These are phyloP conservation scores for Mycena amicta DNA, from an alignment of 768 basidiomycete species.

Conservation along the genomic window DNA sequence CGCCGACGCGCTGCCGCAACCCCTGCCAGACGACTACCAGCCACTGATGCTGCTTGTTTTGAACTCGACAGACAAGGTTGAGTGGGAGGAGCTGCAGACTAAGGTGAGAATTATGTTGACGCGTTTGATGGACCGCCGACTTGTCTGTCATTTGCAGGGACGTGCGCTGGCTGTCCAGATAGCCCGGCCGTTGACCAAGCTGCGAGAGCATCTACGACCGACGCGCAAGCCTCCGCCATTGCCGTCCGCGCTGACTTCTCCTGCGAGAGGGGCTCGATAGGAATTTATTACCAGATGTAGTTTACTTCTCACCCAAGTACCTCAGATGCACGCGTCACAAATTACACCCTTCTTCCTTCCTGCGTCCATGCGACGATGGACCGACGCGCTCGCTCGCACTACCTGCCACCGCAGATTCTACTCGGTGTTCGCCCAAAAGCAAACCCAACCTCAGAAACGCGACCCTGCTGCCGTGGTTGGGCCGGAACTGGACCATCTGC, in stretches of 20 bases:
- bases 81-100: slow-evolving; percentile 66
- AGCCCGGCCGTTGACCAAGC: slow-evolving; percentile 46
- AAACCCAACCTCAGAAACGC: slow-evolving; percentile 19
- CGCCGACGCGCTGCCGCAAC: slow-evolving; percentile 20
- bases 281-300: background rate
- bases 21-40: slow-evolving; percentile 36
- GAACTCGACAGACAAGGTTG: slow-evolving; percentile 58
- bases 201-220: slow-evolving; percentile 38
- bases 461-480: slow-evolving; percentile 76
- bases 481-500: slow-evolving; percentile 71
- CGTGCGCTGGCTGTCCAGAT: slow-evolving; percentile 45
- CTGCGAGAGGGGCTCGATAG: slow-evolving; percentile 31
- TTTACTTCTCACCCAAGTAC: background rate
- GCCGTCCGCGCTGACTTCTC: slow-evolving; percentile 35
- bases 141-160: slow-evolving; percentile 34
- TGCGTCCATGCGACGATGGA: slow-evolving; percentile 20
- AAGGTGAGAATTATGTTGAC: slow-evolving; percentile 48
- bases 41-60: slow-evolving; percentile 74
- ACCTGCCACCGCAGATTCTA: slow-evolving; percentile 3
- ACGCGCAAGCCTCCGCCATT: slow-evolving; percentile 32
- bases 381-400: slow-evolving; percentile 3
- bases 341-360: background rate
- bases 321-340: background rate
- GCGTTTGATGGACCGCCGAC: slow-evolving; percentile 9
- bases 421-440: slow-evolving; percentile 25